A percentile compares a stretch with the other conserved stretches of the same genome.
Evolutionary conservation across 257 asterid genomes (phyloP).

Genomic region (Solanum sitiens): DNA sequence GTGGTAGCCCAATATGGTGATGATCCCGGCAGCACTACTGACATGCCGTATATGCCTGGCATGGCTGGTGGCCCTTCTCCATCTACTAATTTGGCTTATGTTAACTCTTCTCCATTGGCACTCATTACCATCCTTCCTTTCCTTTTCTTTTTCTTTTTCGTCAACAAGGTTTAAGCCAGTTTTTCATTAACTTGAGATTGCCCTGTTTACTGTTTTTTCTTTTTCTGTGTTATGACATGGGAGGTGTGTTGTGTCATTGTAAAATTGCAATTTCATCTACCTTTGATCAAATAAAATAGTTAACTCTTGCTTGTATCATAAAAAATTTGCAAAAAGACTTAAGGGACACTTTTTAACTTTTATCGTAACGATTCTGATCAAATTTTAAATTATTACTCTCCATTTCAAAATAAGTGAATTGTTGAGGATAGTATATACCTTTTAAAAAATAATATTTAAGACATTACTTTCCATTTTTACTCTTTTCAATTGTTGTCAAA

Average conservation of each 20-base stretch:
- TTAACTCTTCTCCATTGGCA: background rate
- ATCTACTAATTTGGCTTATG: background rate
- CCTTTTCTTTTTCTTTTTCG: background rate
- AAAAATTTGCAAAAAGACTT: too few species aligned
- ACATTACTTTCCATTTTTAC: too few species aligned
- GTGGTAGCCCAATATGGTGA: background rate
- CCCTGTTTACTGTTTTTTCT: background rate
- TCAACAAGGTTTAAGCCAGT: background rate
- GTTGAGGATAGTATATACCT: too few species aligned
- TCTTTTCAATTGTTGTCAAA: too few species aligned
- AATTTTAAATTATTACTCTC: too few species aligned
- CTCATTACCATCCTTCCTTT: background rate
- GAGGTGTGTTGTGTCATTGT: background rate
- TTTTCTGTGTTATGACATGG: background rate
- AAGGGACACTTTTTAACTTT: too few species aligned
- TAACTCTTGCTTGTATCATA: background rate
- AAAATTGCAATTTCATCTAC: background rate
- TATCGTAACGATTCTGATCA: too few species aligned
- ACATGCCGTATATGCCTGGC: background rate
- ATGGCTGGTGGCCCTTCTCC: background rate
- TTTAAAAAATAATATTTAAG: too few species aligned
- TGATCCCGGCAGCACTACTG: background rate
- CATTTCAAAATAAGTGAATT: too few species aligned
- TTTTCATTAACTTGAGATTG: background rate
- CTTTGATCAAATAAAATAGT: background rate